Evolutionary conservation across 345 rosid genomes (phyloP), one percentile per base, ranked within the genome.

Genomic region (Euphorbia peplus): DNA sequence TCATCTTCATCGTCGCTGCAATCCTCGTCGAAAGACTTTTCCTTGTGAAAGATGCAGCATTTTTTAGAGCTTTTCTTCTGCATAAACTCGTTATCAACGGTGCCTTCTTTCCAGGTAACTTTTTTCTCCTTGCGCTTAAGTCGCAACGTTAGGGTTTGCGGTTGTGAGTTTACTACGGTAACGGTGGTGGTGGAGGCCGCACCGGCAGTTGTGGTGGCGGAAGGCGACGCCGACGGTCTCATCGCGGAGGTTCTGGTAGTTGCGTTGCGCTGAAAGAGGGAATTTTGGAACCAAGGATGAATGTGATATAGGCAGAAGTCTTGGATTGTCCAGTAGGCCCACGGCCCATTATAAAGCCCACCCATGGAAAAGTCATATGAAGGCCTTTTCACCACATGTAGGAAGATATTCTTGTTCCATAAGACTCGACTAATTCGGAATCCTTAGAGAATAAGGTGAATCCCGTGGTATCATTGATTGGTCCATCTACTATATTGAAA

Each of bases 51-150:
- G 81, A 95, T 85, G 76, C 99, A 95, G 78, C 99, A 95, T 74
- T 87, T 92, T 88, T 95, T 95, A 42, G 99, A 91, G 77, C 96
- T 90, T 75, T 90, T 95, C 89, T 84, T 95, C 79, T 90, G 90
- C 99, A 95, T 83, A 65, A 90, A 86, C 78, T 95, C 99, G 74
- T 95, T 95, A 77, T 95, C 98, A 0, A 95, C 91, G 46, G 98
- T 95, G 66, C 96, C 99, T 16, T 86, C 88, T 79, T 90, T 92
- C 99, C 99, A 95, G 2, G 97, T 70, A 51, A 95, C 98, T 80
- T 82, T 88, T 92, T 91, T 93, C 87, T 85, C 91, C 80, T 76
- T 84, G 24, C 89, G 77, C 59, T 87, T 90, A 58, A 89, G 73
- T 6, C 84, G 86, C 65, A 93, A 83, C 26, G 84, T 84, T 64